Evolutionary conservation across 2,329 filamentous ascomycete species (phyloP), one percentile per base, ranked within the genome.

Genomic region (Allantophomopsis cytisporea): DNA sequence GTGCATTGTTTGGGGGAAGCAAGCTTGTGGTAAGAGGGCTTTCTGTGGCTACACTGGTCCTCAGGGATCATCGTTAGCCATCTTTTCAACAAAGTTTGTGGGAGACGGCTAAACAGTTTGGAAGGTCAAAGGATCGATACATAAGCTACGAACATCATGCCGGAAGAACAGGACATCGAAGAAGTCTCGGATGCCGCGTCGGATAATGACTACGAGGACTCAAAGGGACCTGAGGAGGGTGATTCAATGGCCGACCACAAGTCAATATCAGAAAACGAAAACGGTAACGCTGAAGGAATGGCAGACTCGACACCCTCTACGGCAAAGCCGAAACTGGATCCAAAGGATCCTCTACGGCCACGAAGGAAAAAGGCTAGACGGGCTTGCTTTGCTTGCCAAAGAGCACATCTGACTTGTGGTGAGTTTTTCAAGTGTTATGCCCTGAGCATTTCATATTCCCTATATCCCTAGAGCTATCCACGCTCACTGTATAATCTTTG

Each of bases 401-500:
- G 89, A 61, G 91, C 91, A 46, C 91, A 98, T 72, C 68, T 98
- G 58, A 98, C 91, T 48, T 98, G 91, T 68, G 89, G 91, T 96
- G 83, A 73, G 88, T 78, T 48, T n/a, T 39, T 40, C 32, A 35
- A 31, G 12, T 20, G 31, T 45, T 41, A 40, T 44, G 41, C 39
- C 36, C 8, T 15, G n/a, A 18, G 18, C 31, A 8, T 20, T 32
- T 14, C 28, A 18, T 32, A 17, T 38, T 28, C 23, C 23, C 5
- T 21, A 5, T 21, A 21, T 8, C 23, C 23, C 23, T 28, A 28
- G 23, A 12, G 23, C 23, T 10, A 28, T 28, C 8, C 3, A 8
- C 23, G 23, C 7, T 10, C 23, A 28, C 3, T 8, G 10, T 4
- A 6, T 28, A 3, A 10, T 28, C 5, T 12, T 12, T 28, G 7